Conservation (phyloP, 768 basidiomycete genomes). For the Artomyces pyxidatus region DNA sequence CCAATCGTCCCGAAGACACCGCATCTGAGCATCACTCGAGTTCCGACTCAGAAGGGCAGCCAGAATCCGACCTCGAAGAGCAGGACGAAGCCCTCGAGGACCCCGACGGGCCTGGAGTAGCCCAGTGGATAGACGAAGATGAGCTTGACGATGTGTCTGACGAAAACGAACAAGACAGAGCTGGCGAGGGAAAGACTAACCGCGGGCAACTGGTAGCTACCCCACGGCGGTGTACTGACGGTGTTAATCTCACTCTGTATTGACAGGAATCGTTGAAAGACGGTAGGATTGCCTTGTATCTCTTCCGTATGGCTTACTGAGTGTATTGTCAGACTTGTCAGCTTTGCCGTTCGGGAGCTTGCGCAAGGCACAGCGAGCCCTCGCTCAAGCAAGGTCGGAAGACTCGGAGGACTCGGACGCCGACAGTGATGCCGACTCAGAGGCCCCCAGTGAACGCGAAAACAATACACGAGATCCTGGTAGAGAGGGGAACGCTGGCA, state of each 20-base stretch:
- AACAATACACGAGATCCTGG: too few relatives aligned
- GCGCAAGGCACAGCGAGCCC: constrained; percentile 11
- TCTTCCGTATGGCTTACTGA: too few relatives aligned
- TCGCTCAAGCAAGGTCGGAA: background rate
- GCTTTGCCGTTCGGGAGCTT: constrained; percentile 13
- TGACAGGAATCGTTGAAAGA: background rate
- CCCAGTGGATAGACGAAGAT: constrained; percentile 2
- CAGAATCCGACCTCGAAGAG: too few relatives aligned
- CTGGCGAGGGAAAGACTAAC: too few relatives aligned
- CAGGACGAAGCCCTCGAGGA: too few relatives aligned
- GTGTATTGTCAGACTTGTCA: constrained; percentile 6
- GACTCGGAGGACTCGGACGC: constrained; percentile 7
- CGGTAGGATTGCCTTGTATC: too few relatives aligned
- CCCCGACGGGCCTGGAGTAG: background rate
- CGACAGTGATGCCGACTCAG: constrained; percentile 3
- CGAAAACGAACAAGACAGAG: background rate
- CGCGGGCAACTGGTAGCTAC: background rate
- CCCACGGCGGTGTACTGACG: background rate
- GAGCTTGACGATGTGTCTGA: background rate
- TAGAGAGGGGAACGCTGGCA: background rate
- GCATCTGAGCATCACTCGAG: background rate
- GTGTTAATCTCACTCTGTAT: background rate
- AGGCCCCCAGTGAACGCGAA: constrained; percentile 2
- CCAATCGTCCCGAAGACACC: background rate
- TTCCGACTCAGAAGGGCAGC: too few relatives aligned